Conservation (phyloP, 768 basidiomycete species). For the Multifurca ochricompacta region DNA sequence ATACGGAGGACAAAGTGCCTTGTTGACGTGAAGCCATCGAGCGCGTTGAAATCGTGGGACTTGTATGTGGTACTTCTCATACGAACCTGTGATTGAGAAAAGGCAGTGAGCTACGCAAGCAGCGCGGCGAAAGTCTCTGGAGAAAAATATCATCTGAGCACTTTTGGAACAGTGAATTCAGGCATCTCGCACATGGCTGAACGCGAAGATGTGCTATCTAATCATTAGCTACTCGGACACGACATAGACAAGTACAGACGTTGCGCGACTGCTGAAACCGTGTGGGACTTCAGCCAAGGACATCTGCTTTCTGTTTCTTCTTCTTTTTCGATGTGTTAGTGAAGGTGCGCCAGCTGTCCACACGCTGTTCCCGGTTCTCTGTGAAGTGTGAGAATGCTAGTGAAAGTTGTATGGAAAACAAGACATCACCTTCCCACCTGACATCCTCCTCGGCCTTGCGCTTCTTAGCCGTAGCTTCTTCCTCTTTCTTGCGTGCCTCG, state of each 20-base stretch:
- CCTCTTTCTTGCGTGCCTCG: constrained; percentile 90
- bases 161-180: background rate
- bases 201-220: constrained; percentile 2
- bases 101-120: background rate
- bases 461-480: constrained; percentile 68
- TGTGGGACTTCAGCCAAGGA: constrained; percentile 45
- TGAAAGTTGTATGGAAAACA: background rate
- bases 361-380: constrained; percentile 74
- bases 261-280: background rate
- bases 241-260: constrained; percentile 14
- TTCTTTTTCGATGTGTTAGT: constrained; percentile 66
- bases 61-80: background rate
- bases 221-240: constrained; percentile 10
- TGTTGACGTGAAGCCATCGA: background rate
- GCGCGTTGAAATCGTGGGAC: background rate
- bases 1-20: background rate
- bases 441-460: constrained; percentile 86
- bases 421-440: constrained; percentile 71
- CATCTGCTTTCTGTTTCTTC: constrained; percentile 61
- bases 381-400: constrained; percentile 12
- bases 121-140: background rate
- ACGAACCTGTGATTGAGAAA: background rate
- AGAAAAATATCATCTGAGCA: background rate
- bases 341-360: constrained; percentile 79
- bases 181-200: background rate